Evolutionary conservation across 2,329 filamentous ascomycete species (phyloP), one percentile per base, ranked within the genome.

Genomic region (Escovopsis sp.): DNA sequence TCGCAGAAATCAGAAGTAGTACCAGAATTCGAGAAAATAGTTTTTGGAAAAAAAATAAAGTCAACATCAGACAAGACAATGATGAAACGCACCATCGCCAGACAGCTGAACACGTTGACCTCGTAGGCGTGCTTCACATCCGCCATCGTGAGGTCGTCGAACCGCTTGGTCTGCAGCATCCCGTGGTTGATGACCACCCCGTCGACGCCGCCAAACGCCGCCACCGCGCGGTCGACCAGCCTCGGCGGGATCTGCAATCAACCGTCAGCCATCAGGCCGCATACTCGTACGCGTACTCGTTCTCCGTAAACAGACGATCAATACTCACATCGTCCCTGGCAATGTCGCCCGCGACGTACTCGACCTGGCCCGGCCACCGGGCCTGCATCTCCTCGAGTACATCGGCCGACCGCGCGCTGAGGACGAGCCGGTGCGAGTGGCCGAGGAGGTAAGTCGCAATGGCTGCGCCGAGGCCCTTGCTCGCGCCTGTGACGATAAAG

Each of bases 131-230:
- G 62, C 54, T 77, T 80, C 85, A 88, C 95, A 47, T 83, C 80
- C 33, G 82, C 77, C 0, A 77, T 56, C n/a, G 75, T 73, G 12
- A 72, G 70, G 43, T 89, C 74, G 4, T 66, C 76, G 37, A 96
- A 65, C 40, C 75, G 76, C 36, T 93, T 79, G 1, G 86, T 83
- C n/a, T 77, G 73, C 37, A 98, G 64, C 1, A 78, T 69, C 18
- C 87, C 88, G 57, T 98, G 91, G 60, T 96, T 96, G 47, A 96
- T 66, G 11, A 98, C 76, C 37, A 98, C 59, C 2, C 80, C 82
- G 56, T 98, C 87, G 4, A 98, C 63, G 39, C 67, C 69, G 9
- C 80, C 81, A 59, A 85, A 96, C 0, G 73, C 65, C 26, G 72
- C 64, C 10, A 82, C 55, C 0, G 87, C 82, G 1, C 78, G 62